Base-by-base conservation (phyloP, 257 asterid genomes). In the Plantago major region DNA sequence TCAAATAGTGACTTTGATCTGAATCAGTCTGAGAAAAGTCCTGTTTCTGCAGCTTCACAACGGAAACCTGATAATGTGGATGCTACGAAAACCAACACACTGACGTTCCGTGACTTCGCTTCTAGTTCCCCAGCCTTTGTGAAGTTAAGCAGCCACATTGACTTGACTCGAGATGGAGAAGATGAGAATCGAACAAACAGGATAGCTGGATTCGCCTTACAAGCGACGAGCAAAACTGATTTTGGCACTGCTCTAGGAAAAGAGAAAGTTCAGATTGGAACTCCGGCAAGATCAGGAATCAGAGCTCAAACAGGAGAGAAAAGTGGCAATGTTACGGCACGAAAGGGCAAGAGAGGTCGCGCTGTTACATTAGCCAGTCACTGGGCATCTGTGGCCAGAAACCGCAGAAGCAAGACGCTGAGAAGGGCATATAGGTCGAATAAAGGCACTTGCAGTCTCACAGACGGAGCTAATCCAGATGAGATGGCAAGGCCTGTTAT, bases 401-500 rank as follows among this genome's bases (percentile, higher is more conserved):
- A 42, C 37, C 68, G 11, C 38, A 61, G 48, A 40, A 58, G 22
- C 42, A 67, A 46, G 18, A 57, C 2, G 42, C 47, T 37, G 67
- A 64, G 50, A 49, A 71, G 50, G 47, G 60, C 12, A 17, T 19
- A 44, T 17, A 26, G 46, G 28, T 53, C 18, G 58, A 57, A 15
- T 30, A 68, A 6, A 22, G 50, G 16, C 48, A 2, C 12, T 2
- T 40, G 16, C 12, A 46, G 33, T n/a, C 16, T 33, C 6, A 26
- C 22, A 44, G 67, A 45, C 12, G 59, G 14, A 18, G 50, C 7
- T 13, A 73, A 67, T 3, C 10, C 14, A 8, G 87, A 71, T 14
- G 52, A 48, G 10, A 70, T 62, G 40, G 56, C 61, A 9, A 67
- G 79, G 13, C 93, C 94, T 2, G 84, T 91, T 37, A 74, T 87